phyloP scores from a whole-genome alignment of 106 monocot genomes.

The Dioscorea dumetorum region DNA sequence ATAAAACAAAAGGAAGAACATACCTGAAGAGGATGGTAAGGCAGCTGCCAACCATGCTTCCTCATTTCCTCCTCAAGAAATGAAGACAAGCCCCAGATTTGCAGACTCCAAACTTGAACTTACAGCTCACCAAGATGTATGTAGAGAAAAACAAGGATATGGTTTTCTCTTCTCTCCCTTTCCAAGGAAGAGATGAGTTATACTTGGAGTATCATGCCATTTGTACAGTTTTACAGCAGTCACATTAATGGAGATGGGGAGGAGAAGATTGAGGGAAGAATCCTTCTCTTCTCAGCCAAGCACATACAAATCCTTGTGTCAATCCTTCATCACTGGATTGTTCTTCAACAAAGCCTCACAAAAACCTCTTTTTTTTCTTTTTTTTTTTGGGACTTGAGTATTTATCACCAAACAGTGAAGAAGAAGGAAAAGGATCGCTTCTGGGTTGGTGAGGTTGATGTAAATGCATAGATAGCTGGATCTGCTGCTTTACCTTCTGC shows the following conservation, averaged over 20 bases:
- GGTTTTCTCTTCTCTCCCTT: neutral
- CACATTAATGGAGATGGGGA: constrained; percentile 5
- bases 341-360: neutral
- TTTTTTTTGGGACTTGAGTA: too few species aligned
- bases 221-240: neutral
- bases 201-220: neutral
- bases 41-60: constrained; percentile 94
- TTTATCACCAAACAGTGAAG: neutral
- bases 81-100: neutral
- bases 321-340: neutral
- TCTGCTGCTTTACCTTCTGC: neutral
- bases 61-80: constrained; percentile 46
- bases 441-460: neutral
- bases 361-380: too few species aligned
- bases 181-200: neutral
- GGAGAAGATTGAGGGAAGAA: neutral
- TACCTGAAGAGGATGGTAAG: constrained; percentile 97
- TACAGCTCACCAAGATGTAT: neutral
- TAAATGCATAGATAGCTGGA: constrained; percentile 5
- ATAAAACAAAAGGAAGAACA: neutral
- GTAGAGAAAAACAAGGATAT: neutral
- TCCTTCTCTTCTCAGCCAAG: neutral
- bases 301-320: neutral
- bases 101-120: neutral
- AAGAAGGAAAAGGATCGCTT: neutral